Percentiles rank a stretch among this genome's conserved stretches.
These are phyloP conservation scores for Phialophora chinensis DNA, from an alignment of 2,329 filamentous ascomycete species.

Conservation along the genomic window DNA sequence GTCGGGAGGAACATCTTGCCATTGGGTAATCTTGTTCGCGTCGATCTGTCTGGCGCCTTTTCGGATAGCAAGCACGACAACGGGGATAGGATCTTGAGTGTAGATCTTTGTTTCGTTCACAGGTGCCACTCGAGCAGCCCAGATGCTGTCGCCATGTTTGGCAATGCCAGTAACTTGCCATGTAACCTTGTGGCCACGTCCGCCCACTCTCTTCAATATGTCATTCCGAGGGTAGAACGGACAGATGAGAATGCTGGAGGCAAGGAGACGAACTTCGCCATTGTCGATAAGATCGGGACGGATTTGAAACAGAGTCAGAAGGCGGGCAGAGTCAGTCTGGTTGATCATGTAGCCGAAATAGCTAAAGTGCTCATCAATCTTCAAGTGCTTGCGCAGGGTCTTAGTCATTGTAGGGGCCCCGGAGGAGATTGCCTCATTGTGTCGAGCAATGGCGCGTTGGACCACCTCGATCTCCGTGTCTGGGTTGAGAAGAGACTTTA, in stretches of 20 bases:
- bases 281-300: conserved; percentile 65
- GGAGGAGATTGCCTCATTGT: conserved; percentile 63
- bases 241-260: conserved; percentile 89
- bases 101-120: conserved; percentile 71
- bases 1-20: conserved; percentile 75
- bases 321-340: conserved; percentile 70
- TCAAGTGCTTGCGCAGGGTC: conserved; percentile 58
- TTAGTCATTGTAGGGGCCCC: conserved; percentile 46
- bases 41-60: conserved; percentile 79
- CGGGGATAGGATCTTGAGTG: conserved; percentile 77
- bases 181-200: conserved; percentile 78
- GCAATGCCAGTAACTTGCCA: conserved; percentile 84
- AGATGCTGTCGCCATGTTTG: conserved; percentile 78
- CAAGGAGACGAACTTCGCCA: conserved; percentile 78
- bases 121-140: conserved; percentile 82
- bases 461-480: conserved; percentile 80
- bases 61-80: conserved; percentile 81
- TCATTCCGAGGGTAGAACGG: conserved; percentile 73
- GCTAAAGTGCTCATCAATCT: conserved; percentile 84
- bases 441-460: conserved; percentile 85
- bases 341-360: conserved; percentile 91
- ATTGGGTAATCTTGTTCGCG: conserved; percentile 79
- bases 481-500: conserved; percentile 74
- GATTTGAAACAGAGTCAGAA: conserved; percentile 69
- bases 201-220: conserved; percentile 82